Evolutionary conservation across 257 asterid genomes (phyloP), one percentile per base, ranked within the genome.

Genomic region (Solanum tarapatanum): DNA sequence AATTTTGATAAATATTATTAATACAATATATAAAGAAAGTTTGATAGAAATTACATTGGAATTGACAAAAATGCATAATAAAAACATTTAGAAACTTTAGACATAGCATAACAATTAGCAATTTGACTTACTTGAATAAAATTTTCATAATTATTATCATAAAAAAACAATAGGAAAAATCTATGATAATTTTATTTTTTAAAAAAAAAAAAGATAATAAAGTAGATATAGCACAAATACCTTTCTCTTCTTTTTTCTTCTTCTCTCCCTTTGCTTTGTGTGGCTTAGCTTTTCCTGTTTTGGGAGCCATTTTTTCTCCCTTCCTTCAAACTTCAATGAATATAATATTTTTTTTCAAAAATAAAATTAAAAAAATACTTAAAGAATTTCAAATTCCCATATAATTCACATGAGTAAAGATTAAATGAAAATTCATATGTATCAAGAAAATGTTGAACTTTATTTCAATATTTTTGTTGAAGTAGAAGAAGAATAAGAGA

Each of bases 221-320:
- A 43, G 76, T 11, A 10, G 28, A 35, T 35, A 55, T 84, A 13
- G 11, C 24, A 32, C 8, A 11, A 83, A 73, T 17, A 95, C 98
- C 98, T 92, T 94, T 95, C 90, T 95, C 98, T 89, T 95, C 98
- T 89, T 95, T 95, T 94, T 95, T 95, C 95, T 94, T 94, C 94
- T 94, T 95, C 87, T 95, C 98, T 87, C 96, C 98, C 91, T 94
- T 94, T 82, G 91, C 88, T 88, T 92, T 94, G 92, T 95, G 95
- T 69, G 95, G 92, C 87, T 95, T 95, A 60, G 95, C 87, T 88
- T 94, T 95, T 68, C 98, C 96, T 28, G 93, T 60, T 90, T 95
- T 95, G 0, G 98, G 98, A 85, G 98, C 98, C 98, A 95, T 94
- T 91, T 75, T 37, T 23, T 11, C 14, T 70, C 62, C 62, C 13